Percentiles rank a stretch among this genome's conserved stretches.
phyloP scores from a whole-genome alignment of 106 monocot genomes.

The Amphibolis antarctica region DNA sequence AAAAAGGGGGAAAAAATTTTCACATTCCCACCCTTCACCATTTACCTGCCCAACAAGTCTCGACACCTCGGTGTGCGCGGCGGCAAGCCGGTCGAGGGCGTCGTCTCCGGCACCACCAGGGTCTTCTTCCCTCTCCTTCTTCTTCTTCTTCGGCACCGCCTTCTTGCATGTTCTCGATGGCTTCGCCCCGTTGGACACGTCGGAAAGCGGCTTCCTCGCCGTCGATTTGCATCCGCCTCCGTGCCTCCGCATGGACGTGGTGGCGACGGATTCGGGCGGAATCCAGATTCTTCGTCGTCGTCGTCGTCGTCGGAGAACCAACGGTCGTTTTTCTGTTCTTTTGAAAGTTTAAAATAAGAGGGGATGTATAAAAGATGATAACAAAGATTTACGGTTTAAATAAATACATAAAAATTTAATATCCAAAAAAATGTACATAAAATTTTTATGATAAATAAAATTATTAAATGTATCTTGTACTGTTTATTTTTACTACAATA shows the following conservation, averaged over 20 bases:
- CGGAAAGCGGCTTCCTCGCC: slow-evolving; percentile 5
- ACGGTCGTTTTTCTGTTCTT: too few relatives aligned
- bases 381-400: too few relatives aligned
- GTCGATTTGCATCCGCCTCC: neutral
- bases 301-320: too few relatives aligned
- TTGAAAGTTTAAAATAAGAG: too few relatives aligned
- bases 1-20: neutral
- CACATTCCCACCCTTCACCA: neutral
- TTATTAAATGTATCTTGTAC: too few relatives aligned
- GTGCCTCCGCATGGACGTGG: neutral
- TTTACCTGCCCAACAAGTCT: neutral
- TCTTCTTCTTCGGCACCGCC: neutral
- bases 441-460: too few relatives aligned
- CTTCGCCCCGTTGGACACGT: slow-evolving; percentile 3
- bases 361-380: too few relatives aligned
- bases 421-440: too few relatives aligned
- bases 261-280: too few relatives aligned
- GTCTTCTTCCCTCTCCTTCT: neutral
- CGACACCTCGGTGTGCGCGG: neutral
- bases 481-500: too few relatives aligned
- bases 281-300: too few relatives aligned
- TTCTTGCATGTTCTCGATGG: neutral
- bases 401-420: too few relatives aligned
- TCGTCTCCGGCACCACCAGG: neutral
- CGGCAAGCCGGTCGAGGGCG: slow-evolving; percentile 3